Conservation (phyloP, 805 yeast species). For the Vanderwaltozyma yarrowii region DNA sequence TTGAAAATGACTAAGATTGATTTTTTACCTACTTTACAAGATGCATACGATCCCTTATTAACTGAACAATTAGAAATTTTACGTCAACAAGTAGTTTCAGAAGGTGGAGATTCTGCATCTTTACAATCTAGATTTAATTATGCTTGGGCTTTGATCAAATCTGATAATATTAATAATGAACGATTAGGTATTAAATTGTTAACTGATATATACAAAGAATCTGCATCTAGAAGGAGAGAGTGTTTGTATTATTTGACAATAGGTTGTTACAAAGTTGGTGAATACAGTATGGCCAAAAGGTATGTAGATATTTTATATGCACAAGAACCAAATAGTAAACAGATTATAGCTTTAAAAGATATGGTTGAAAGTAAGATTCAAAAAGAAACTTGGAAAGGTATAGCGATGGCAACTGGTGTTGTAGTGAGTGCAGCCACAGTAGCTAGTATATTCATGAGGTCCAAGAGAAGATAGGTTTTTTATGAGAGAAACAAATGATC, state of each 20-base stretch:
- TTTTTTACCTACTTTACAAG: conserved; percentile 24
- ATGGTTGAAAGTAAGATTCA: conserved; percentile 79
- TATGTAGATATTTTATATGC: conserved; percentile 69
- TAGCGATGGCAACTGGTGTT: conserved; percentile 79
- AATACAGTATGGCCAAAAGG: conserved; percentile 73
- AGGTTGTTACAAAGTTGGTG: conserved; percentile 84
- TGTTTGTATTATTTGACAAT: conserved; percentile 78
- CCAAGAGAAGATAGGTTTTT: neutral
- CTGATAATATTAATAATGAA: conserved; percentile 51
- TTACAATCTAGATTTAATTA: conserved; percentile 84
- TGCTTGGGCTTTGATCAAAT: conserved; percentile 92
- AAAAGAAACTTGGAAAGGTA: conserved; percentile 78
- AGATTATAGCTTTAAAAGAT: conserved; percentile 59
- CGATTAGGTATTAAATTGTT: conserved; percentile 70
- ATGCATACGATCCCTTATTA: conserved; percentile 40
- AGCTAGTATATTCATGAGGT: conserved; percentile 1
- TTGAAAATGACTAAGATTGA: conserved; percentile 21
- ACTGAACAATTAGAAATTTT: conserved; percentile 67
- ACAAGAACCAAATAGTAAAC: conserved; percentile 78
- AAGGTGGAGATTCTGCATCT: conserved; percentile 62
- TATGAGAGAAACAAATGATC: neutral
- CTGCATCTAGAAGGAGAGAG: conserved; percentile 79
- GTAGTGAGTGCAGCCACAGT: conserved; percentile 68
- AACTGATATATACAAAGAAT: conserved; percentile 58
- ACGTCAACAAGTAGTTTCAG: conserved; percentile 66